Evolutionary conservation across 805 yeast species (phyloP), one percentile per base, ranked within the genome.

Genomic region (Zygoascus bituminiphila): DNA sequence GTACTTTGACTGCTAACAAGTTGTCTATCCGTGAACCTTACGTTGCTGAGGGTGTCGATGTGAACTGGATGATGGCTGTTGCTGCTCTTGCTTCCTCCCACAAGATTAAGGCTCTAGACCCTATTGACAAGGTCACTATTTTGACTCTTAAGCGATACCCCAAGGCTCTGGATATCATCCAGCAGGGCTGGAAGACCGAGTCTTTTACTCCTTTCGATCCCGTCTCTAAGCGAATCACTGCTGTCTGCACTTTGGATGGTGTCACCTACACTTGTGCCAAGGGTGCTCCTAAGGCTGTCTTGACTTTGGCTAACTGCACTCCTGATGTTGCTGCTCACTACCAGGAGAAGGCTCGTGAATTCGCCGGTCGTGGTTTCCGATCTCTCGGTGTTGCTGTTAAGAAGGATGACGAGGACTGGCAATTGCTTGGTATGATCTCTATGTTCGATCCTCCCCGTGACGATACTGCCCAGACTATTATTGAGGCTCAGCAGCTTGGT

Each of bases 321-420:
- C 95, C 88, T 75, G 96, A 88, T 73, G 77, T 85, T 72, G 88
- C 86, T 70, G 93, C 84, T 74, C 83, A 85, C 78, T 88, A 88
- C 76, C 93, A 86, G 77, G 87, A 86, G 81, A 87, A 88, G 74
- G 96, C 89, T 67, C 93, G 95, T 68, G 96, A 88, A 78, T 86
- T 88, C 70, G 96, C 96, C 67, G 79, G 93, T 63, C 85, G 96
- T 82, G 96, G 96, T 82, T 88, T 88, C 94, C 81, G 96, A 76
- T 88, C 96, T 65, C 79, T 88, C 69, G 96, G 96, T 86, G 95
- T 88, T 76, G 96, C 96, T 61, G 88, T 95, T 79, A 88, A 88
- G 93, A 84, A 94, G 83, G 95, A 95, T 74, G 95, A 88, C 73
- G 95, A 94, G 71, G 95, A 87, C 82, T 88, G 96, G 96, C 95